Evolutionary conservation across 1,139 yeast genomes (phyloP), one percentile per base, ranked within the genome.

Genomic region (Suhomyces choctaworum): DNA sequence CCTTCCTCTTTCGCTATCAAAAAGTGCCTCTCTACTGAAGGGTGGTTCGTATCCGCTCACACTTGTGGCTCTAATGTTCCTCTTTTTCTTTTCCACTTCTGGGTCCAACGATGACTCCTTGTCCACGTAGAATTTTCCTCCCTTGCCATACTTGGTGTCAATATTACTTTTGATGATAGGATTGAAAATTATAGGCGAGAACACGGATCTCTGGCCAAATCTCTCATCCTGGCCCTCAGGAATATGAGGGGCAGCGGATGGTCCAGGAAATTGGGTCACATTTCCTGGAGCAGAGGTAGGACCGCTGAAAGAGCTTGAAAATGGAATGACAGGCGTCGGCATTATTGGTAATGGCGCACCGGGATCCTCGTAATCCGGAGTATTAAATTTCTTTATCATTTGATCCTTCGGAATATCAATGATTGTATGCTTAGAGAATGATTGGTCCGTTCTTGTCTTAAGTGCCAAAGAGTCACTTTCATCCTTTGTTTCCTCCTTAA

Each of bases 91-190:
- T 24, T 53, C 62, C 15, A 42, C 30, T 29, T 57, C 66, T 2
- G 54, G 52, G 12, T 54, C 61, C 15, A 34, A 42, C 2, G 63
- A 46, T 4, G 53, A 42, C 16, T 69, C 73, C 34, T 64, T 60
- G 6, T 61, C 59, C 7, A 81, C 86, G 52, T 80, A 86, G 51
- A 83, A 88, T 50, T 87, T 83, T 3, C 96, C 96, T 5, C 96
- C 96, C 48, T 76, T 76, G 6, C 86, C 83, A 49, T 88, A 88
- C 51, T 88, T 88, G 37, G 85, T 80, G 54, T 88, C 96, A 17
- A 88, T 81, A 41, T 78, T 80, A 33, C 78, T 76, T 42, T 80
- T 80, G 34, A 87, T 86, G 22, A 81, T 74, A 0, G 95, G 94
- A 48, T 86, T 85, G 60, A 88, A 88, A 27, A 75, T 71, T 22